phyloP scores from a whole-genome alignment of 192 early-diverging fungal genomes.

The Haplosporangium gracile region DNA sequence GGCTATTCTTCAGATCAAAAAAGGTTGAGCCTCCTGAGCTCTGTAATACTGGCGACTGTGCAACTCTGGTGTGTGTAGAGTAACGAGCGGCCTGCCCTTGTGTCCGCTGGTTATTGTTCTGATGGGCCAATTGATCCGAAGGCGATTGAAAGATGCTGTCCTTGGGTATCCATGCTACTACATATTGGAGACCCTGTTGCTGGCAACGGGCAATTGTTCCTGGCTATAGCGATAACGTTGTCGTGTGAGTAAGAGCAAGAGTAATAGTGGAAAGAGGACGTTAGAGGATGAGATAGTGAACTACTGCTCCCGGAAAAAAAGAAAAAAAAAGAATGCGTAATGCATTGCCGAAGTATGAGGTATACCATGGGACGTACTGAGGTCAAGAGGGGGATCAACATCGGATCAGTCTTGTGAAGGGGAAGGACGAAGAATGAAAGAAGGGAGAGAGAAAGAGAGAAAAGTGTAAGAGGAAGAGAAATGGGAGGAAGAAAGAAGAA shows the following conservation, averaged over 20 bases:
- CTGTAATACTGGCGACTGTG: slow-evolving; percentile 10
- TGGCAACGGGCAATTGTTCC: slow-evolving; percentile 31
- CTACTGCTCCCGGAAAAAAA: neutral
- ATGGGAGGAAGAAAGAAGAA: neutral
- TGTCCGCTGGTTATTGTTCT: neutral
- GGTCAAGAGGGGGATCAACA: slow-evolving; percentile 30
- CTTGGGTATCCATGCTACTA: slow-evolving; percentile 36
- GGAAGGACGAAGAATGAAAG: neutral
- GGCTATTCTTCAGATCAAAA: neutral
- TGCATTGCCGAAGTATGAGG: neutral
- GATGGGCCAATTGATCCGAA: neutral
- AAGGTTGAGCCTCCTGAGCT: neutral
- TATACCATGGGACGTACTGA: slow-evolving; percentile 5
- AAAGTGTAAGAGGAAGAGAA: neutral
- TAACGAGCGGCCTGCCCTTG: slow-evolving; percentile 3
- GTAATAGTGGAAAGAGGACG: neutral
- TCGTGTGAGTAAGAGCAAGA: neutral
- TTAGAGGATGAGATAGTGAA: neutral
- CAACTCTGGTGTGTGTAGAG: neutral
- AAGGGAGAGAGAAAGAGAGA: neutral
- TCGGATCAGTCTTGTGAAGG: neutral
- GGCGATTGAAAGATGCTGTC: slow-evolving; percentile 5
- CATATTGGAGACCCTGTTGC: slow-evolving; percentile 30
- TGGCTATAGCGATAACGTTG: slow-evolving; percentile 16
- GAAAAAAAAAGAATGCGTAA: neutral